A percentile compares a stretch with the other conserved stretches of the same genome.
Evolutionary conservation across 345 rosid species (phyloP).

Genomic region (Dimocarpus longan): DNA sequence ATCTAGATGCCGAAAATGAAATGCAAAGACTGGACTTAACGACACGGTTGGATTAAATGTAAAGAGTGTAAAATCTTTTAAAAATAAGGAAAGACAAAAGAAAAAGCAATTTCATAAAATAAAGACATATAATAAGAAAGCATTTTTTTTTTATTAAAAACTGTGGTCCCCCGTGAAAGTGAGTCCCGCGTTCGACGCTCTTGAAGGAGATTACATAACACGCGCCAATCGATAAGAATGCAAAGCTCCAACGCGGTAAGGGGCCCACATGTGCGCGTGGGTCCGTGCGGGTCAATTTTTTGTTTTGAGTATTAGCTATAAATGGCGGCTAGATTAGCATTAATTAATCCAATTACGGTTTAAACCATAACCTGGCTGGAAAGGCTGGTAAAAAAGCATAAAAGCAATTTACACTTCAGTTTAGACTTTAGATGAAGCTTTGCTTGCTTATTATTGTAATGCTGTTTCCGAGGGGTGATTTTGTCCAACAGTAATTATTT

Average conservation of each 20-base stretch:
- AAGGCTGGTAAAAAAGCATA: background rate
- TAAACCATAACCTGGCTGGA: conserved; percentile 8
- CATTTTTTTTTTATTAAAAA: too few species aligned
- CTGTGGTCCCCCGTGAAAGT: too few species aligned
- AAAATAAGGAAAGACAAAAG: too few species aligned
- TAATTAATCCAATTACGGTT: background rate
- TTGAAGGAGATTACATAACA: background rate
- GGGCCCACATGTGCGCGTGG: conserved; percentile 9
- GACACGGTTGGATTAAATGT: too few species aligned
- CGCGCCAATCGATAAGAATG: conserved; percentile 3
- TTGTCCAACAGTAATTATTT: too few species aligned
- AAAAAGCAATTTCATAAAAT: too few species aligned
- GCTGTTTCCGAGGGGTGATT: too few species aligned
- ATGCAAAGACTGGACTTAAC: too few species aligned
- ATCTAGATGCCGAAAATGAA: too few species aligned
- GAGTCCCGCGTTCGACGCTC: background rate
- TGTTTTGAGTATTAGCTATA: background rate
- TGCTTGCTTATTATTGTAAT: background rate
- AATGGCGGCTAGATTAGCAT: conserved; percentile 6
- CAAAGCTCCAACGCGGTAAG: background rate
- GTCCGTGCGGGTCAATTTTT: background rate
- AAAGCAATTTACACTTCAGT: background rate
- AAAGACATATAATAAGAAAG: background rate
- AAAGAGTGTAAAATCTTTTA: too few species aligned
- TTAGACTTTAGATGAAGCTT: background rate